These are phyloP conservation scores for Neocatenulostroma microsporum DNA, from an alignment of 2,329 filamentous ascomycete species.

Conservation along the genomic window DNA sequence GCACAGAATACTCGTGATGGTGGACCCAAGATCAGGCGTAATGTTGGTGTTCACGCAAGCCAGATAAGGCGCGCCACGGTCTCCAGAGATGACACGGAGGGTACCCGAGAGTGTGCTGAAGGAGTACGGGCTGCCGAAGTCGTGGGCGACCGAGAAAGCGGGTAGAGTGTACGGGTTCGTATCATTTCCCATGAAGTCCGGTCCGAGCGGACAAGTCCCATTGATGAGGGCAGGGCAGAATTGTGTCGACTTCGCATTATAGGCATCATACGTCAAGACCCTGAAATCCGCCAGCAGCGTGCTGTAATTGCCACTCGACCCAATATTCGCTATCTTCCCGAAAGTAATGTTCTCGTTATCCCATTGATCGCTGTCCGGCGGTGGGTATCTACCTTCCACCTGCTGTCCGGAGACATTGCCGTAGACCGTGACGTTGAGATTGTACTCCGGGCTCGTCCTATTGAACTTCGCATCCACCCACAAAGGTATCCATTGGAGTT, in stretches of 20 bases:
- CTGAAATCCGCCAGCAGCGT: conserved; percentile 66
- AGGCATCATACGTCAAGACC: conserved; percentile 71
- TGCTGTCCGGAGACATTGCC: conserved; percentile 80
- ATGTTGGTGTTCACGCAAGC: conserved; percentile 76
- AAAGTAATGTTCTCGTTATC: conserved; percentile 50
- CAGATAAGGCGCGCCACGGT: conserved; percentile 54
- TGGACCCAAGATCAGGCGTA: conserved; percentile 69
- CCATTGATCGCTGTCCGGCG: conserved; percentile 53
- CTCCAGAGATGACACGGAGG: conserved; percentile 67
- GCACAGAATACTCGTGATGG: conserved; percentile 60
- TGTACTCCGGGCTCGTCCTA: conserved; percentile 53
- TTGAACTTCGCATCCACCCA: conserved; percentile 65
- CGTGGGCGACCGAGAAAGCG: conserved; percentile 63
- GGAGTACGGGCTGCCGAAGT: conserved; percentile 71
- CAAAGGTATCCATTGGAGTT: conserved; percentile 72
- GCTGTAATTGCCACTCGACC: conserved; percentile 49
- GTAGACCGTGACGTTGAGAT: conserved; percentile 71
- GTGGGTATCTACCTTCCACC: conserved; percentile 51
- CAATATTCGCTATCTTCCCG: conserved; percentile 69
- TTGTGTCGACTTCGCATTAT: conserved; percentile 39
- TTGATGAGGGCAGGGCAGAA: conserved; percentile 62
- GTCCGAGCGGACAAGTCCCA: conserved; percentile 64
- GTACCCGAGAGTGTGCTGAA: conserved; percentile 75
- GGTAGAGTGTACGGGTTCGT: conserved; percentile 52
- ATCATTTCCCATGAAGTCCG: conserved; percentile 57